phyloP scores from a whole-genome alignment of 768 basidiomycete species.

The Boletellus sp. region DNA sequence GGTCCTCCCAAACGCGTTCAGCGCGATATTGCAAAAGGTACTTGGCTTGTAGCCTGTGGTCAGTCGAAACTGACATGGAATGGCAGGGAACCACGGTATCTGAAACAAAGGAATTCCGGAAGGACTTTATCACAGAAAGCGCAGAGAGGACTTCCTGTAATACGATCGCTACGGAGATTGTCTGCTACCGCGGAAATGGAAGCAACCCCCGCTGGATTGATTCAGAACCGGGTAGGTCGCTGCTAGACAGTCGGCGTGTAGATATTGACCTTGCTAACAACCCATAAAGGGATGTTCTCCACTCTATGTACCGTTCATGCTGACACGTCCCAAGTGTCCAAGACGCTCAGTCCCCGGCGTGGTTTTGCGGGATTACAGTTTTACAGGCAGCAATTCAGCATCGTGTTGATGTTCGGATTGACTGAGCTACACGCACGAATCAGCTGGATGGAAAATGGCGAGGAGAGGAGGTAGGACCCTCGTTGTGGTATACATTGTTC shows the following conservation, averaged over 20 bases:
- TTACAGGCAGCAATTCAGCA: conserved; percentile 33
- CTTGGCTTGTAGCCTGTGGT: neutral
- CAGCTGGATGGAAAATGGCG: conserved; percentile 38
- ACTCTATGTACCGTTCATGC: conserved; percentile 22
- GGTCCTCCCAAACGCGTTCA: conserved; percentile 32
- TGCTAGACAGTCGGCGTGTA: neutral
- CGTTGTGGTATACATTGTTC: neutral
- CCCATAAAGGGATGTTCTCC: conserved; percentile 25
- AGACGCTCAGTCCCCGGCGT: conserved; percentile 28
- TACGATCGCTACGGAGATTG: conserved; percentile 28
- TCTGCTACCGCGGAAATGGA: conserved; percentile 27
- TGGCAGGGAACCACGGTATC: conserved; percentile 28
- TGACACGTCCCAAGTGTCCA: conserved; percentile 29
- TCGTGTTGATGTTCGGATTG: conserved; percentile 42
- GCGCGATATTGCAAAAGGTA: conserved; percentile 30
- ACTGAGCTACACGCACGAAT: conserved; percentile 48
- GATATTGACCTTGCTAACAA: neutral
- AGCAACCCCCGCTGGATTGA: conserved; percentile 29
- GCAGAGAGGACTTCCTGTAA: conserved; percentile 27
- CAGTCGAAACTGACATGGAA: neutral
- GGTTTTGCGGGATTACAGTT: conserved; percentile 30
- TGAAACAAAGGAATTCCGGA: conserved; percentile 30
- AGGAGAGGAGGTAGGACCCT: conserved; percentile 21
- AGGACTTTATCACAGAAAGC: conserved; percentile 31
- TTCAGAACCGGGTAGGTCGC: conserved; percentile 24